Evolutionary conservation across 2,329 filamentous ascomycete genomes (phyloP).

Genomic region (Paecilomyces sp.): DNA sequence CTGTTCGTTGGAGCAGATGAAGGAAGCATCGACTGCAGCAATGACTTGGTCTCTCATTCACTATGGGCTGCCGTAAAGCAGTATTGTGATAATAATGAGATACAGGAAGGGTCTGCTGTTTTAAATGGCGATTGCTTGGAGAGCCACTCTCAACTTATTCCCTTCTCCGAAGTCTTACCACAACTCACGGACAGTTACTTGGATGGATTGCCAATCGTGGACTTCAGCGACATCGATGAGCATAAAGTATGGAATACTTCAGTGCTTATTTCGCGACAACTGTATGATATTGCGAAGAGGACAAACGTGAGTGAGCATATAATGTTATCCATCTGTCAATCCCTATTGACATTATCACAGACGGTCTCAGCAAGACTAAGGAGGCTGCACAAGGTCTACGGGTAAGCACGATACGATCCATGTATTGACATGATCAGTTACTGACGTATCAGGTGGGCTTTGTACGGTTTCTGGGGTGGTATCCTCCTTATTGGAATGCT

Average conservation of each 20-base stretch:
- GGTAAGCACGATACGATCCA: background rate
- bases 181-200: background rate
- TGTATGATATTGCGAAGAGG: background rate
- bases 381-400: background rate
- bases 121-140: background rate
- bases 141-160: background rate
- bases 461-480: background rate
- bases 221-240: background rate
- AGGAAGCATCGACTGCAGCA: background rate
- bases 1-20: background rate
- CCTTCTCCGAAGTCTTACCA: background rate
- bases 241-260: background rate
- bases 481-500: background rate
- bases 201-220: background rate
- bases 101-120: background rate
- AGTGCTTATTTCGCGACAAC: background rate
- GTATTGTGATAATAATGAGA: background rate
- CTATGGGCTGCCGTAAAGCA: background rate
- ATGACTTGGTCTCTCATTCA: background rate
- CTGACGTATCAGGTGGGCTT: background rate
- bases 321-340: background rate
- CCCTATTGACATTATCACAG: background rate
- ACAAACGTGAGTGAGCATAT: background rate
- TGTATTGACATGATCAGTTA: background rate
- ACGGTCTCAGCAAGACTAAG: background rate